Evolutionary conservation across 768 basidiomycete genomes (phyloP), one percentile per base, ranked within the genome.

Genomic region (Dioszegia aurantiaca): DNA sequence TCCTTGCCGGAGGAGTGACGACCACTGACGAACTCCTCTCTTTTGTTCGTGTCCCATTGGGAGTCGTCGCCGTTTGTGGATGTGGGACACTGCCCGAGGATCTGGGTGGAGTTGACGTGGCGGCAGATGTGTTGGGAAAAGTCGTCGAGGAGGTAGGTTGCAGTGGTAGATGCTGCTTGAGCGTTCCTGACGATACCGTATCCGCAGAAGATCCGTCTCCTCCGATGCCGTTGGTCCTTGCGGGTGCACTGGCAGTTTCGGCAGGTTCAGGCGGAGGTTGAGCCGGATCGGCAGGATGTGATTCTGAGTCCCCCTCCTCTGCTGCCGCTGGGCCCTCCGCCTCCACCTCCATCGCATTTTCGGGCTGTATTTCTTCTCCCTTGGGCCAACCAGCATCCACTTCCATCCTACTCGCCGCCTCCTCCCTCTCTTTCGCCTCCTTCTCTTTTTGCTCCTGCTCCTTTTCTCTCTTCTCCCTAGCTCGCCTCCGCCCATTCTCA

Each of bases 231-330:
- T n/a, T n/a, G n/a, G n/a, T n/a, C n/a, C n/a, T n/a, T n/a, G n/a
- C n/a, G n/a, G 51, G 51, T 17, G 36, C 51, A 41, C 51, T 53
- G 24, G 51, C 51, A 8, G 51, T 53, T 36, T 53, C 51, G 33
- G 51, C 36, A 11, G 51, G 51, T 27, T 53, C 51, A 23, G 51
- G 51, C 2, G 51, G 51, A 3, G 51, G 51, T 36, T 40, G 37
- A 40, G 51, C 51, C 37, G 51, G 51, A 53, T 53, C 37, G 16
- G 17, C n/a, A 14, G 51, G 51, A 53, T 40, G 36, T 26, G 37
- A 40, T 53, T 53, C 51, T n/a, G 51, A 12, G 9, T 9, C 37
- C 28, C 8, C 28, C 8, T 47, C 23, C 11, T 12, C 19, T 19
- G 23, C 44, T 17, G 14, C 21, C 40, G 40, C 6, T 8, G 40